Percentiles rank a stretch among this genome's conserved stretches.
Conservation (phyloP, 768 basidiomycete species). For the Erythrobasidium yunnanense region DNA sequence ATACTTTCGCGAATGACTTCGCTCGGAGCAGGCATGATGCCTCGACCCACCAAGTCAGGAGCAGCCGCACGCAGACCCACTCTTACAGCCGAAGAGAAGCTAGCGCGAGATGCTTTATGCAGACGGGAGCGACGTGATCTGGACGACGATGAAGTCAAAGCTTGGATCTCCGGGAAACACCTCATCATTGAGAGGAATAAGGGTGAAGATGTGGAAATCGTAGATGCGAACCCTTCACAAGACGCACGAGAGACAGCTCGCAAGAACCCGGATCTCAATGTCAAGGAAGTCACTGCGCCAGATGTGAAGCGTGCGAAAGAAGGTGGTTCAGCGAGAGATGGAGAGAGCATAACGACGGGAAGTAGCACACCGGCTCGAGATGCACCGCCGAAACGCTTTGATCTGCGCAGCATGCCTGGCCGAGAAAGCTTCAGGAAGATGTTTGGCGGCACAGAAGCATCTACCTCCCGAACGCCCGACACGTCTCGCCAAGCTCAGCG, state of each 20-base stretch:
- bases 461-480: neutral
- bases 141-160: conserved; percentile 22
- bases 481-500: neutral
- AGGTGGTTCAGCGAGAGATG: neutral
- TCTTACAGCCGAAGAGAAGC: conserved; percentile 20
- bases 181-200: conserved; percentile 14
- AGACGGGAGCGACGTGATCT: conserved; percentile 9
- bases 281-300: neutral
- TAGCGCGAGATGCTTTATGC: conserved; percentile 20
- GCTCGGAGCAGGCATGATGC: neutral
- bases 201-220: conserved; percentile 24
- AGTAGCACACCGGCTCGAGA: neutral
- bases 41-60: neutral
- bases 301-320: conserved; percentile 10
- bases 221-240: conserved; percentile 12
- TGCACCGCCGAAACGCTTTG: conserved; percentile 8
- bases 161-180: conserved; percentile 20
- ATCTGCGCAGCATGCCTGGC: neutral
- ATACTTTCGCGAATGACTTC: neutral
- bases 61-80: neutral
- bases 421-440: conserved; percentile 4
- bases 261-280: conserved; percentile 6
- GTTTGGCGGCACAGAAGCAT: conserved; percentile 15
- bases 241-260: conserved; percentile 16
- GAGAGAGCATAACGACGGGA: neutral